Conservation (phyloP, 805 yeast species). For the Metschnikowia drakensbergensis region DNA sequence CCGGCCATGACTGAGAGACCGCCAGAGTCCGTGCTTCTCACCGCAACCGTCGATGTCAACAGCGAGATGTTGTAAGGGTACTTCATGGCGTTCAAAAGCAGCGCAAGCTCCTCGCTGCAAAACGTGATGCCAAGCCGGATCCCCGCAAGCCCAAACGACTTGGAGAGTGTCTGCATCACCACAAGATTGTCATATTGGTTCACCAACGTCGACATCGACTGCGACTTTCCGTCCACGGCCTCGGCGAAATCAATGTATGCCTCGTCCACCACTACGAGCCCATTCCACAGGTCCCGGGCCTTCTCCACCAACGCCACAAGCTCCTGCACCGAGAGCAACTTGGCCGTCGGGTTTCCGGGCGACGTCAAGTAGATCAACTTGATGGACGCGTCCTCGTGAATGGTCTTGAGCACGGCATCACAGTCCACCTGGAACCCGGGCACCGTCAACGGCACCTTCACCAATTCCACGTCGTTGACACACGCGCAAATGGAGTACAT, state of each 20-base stretch:
- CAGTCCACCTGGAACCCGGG: constrained; percentile 57
- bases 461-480: constrained; percentile 81
- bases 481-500: constrained; percentile 92
- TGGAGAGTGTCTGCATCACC: constrained; percentile 88
- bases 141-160: constrained; percentile 95
- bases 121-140: constrained; percentile 83
- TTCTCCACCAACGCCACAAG: constrained; percentile 41
- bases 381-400: constrained; percentile 56
- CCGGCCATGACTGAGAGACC: constrained; percentile 59
- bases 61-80: constrained; percentile 94
- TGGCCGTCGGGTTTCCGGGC: constrained; percentile 96
- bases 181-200: constrained; percentile 78
- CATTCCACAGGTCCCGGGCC: constrained; percentile 57
- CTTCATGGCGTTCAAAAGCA: constrained; percentile 79
- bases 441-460: constrained; percentile 59
- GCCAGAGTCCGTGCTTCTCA: constrained; percentile 60
- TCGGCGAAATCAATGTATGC: constrained; percentile 83
- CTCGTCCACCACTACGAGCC: constrained; percentile 84
- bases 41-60: constrained; percentile 70
- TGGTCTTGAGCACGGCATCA: constrained; percentile 47
- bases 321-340: constrained; percentile 44
- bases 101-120: constrained; percentile 56
- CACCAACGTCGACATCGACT: constrained; percentile 74
- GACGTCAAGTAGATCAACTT: constrained; percentile 83
- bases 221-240: constrained; percentile 28